Base-by-base conservation (phyloP, 352 stramenopile genomes). In the Pythium aristosporum region DNA sequence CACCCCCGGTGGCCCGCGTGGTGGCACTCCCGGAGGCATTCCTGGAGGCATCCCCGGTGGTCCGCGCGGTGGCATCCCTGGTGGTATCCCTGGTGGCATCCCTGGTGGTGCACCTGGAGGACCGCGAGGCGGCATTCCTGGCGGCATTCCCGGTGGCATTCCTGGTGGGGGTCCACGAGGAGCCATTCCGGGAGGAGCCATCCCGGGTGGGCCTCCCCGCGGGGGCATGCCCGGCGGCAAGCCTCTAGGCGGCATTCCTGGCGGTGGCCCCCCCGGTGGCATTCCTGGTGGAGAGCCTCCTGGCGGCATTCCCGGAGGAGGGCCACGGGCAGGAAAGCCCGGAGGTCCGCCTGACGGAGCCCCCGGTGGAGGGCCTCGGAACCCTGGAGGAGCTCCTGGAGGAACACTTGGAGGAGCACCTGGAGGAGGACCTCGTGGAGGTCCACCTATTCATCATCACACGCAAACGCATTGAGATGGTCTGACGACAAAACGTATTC, bases 121-220 rank as follows among this genome's bases (percentile, higher is more conserved):
- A 18, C 23, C 37, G 18, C 51, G 18, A n/a, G 68, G 68, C n/a
- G 68, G 56, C 16, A 37, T 41, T 15, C 58, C 20, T 6, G 57
- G 56, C 13, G 56, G 56, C 28, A 77, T 75, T 25, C 69, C 60
- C 63, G 50, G 61, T 18, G 50, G 61, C 50, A 56, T 61, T 34
- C 46, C 57, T 41, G 67, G 57, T 13, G 61, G 61, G 18, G 51
- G 58, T 60, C 59, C 61, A 23, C 64, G 59, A 16, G 64, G 71
- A 41, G 64, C 68, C 68, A 79, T 82, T 44, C 81, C 71, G 57
- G 74, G 69, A 21, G 82, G 81, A 16, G 72, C 62, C 44, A 73
- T 76, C 6, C 75, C 58, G 20, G 76, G 68, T 37, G 71, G 73
- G 7, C 5, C 39, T 36, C 50, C 64, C 18, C 58, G 36, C 10